Conservation (phyloP, 2,329 filamentous ascomycete species). For the Fusarium penzigii region DNA sequence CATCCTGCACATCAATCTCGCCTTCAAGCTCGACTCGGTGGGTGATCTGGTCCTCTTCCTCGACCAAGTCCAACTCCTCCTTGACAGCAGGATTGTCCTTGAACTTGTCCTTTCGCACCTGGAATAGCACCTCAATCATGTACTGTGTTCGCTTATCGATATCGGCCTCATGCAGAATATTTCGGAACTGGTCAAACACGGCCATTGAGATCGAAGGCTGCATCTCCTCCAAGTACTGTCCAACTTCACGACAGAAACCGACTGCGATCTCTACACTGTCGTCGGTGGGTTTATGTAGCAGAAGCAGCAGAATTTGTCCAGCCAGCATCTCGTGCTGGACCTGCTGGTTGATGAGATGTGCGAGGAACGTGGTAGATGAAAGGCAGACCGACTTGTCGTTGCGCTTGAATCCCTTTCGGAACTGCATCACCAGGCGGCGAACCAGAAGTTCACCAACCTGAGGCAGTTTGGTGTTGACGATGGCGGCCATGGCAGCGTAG, state of each 20-base stretch:
- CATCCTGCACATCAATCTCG: constrained; percentile 80
- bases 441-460: constrained; percentile 90
- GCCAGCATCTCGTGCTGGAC: constrained; percentile 92
- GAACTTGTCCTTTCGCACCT: constrained; percentile 94
- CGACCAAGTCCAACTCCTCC: constrained; percentile 91
- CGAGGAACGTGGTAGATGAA: constrained; percentile 90
- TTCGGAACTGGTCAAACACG: constrained; percentile 94
- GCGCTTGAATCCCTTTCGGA: constrained; percentile 91
- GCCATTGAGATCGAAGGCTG: constrained; percentile 82
- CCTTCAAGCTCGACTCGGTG: constrained; percentile 83
- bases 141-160: constrained; percentile 99
- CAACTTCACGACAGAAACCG: constrained; percentile 87
- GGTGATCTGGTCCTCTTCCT: constrained; percentile 98
- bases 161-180: constrained; percentile 92
- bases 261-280: constrained; percentile 98
- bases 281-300: constrained; percentile 93
- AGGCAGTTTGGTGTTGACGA: constrained; percentile 96
- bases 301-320: constrained; percentile 86
- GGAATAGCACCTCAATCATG: constrained; percentile 97
- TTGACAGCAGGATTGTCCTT: constrained; percentile 90
- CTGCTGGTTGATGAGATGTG: constrained; percentile 94
- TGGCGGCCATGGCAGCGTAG: constrained; percentile 92
- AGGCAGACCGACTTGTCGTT: constrained; percentile 97
- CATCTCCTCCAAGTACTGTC: constrained; percentile 95
- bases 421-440: constrained; percentile 83